A percentile compares a stretch with the other conserved stretches of the same genome.
Evolutionary conservation across 768 basidiomycete species (phyloP).

Genomic region (Crassisporium funariophilum): DNA sequence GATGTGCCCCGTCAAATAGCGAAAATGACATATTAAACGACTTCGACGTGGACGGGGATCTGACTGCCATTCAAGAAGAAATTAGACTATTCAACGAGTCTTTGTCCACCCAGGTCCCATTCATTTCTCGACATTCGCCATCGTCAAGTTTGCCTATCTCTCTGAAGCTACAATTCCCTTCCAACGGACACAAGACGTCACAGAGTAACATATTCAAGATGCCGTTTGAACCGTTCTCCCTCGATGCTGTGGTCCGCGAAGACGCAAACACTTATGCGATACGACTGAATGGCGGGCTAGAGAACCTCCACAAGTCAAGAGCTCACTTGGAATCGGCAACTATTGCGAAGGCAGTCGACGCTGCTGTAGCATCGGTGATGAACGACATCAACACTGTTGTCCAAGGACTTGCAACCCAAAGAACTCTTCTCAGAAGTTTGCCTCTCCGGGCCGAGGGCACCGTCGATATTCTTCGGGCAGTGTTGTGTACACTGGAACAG

Average conservation of each 20-base stretch:
- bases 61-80: conserved; percentile 39
- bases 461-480: too few relatives aligned
- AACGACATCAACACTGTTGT: conserved; percentile 41
- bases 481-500: conserved; percentile 23
- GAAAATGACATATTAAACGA: background rate
- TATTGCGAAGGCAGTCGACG: conserved; percentile 57
- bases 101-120: conserved; percentile 55
- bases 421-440: conserved; percentile 32
- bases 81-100: conserved; percentile 51
- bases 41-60: conserved; percentile 27
- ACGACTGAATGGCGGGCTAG: conserved; percentile 56
- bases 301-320: conserved; percentile 48
- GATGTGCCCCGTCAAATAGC: conserved; percentile 25
- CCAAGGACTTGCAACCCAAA: conserved; percentile 42
- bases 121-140: conserved; percentile 46
- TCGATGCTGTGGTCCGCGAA: conserved; percentile 69
- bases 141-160: background rate
- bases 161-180: conserved; percentile 8
- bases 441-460: conserved; percentile 10
- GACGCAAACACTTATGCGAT: conserved; percentile 73
- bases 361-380: conserved; percentile 36
- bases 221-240: conserved; percentile 55
- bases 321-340: conserved; percentile 52
- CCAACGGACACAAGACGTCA: conserved; percentile 1
- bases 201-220: conserved; percentile 25